Evolutionary conservation across 257 asterid genomes (phyloP).

Genomic region (Petunia axillaris): DNA sequence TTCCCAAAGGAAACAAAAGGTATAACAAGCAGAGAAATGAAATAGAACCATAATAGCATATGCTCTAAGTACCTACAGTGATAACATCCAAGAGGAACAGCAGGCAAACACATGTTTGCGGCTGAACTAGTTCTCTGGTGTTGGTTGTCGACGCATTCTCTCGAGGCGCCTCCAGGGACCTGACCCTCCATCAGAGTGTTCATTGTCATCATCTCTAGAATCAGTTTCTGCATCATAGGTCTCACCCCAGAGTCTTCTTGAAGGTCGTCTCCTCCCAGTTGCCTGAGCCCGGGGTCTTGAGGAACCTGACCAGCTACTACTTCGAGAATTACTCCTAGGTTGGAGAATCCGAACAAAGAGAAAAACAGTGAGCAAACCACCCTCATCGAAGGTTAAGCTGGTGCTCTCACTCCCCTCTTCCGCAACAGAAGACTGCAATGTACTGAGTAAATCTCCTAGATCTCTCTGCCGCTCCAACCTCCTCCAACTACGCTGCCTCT

Average conservation of each 20-base stretch:
- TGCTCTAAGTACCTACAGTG: conserved; percentile 19
- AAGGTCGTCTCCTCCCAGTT: conserved; percentile 51
- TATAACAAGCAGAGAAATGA: conserved; percentile 11
- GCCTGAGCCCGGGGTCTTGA: conserved; percentile 55
- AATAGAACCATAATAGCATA: not conserved
- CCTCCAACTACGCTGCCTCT: conserved; percentile 83
- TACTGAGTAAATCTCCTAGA: conserved; percentile 71
- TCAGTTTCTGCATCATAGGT: conserved; percentile 52
- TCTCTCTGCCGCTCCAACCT: conserved; percentile 84
- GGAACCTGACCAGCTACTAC: conserved; percentile 52
- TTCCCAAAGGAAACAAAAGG: not conserved
- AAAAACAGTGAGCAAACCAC: conserved; percentile 68
- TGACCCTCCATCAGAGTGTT: conserved; percentile 40
- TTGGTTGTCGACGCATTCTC: conserved; percentile 34
- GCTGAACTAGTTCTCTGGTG: conserved; percentile 42
- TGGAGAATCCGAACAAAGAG: conserved; percentile 67
- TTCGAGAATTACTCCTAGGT: conserved; percentile 52
- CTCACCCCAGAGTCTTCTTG: conserved; percentile 79
- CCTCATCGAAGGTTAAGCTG: conserved; percentile 59
- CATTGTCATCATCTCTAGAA: conserved; percentile 48
- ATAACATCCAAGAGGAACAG: not conserved
- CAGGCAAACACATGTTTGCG: conserved; percentile 21
- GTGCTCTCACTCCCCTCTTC: conserved; percentile 65
- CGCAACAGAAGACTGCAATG: conserved; percentile 70
- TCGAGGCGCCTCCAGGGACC: conserved; percentile 31